Base-by-base conservation (phyloP, 2,329 filamentous ascomycete genomes). In the Talaromyces sp. region DNA sequence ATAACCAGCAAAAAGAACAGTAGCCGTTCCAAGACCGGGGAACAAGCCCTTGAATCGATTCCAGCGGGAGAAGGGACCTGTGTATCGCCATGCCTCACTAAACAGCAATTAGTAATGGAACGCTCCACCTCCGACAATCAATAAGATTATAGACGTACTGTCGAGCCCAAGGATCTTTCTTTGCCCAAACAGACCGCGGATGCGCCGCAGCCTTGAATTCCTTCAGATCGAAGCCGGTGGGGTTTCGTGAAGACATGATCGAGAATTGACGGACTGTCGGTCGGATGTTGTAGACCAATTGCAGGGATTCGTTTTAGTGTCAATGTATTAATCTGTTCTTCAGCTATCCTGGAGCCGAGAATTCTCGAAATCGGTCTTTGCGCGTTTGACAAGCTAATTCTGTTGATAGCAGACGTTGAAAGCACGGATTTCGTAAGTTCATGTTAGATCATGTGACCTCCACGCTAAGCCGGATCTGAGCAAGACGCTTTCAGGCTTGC, bases 71-170 rank as follows among this genome's bases (percentile, higher is more conserved):
- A 97, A 97, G 56, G 84, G 87, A 63, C 93, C 94, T 36, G 83
- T 86, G 81, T 96, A 97, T 76, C 94, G 84, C 94, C 94, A 99
- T 71, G 89, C 84, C 80, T 99, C 94, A 71, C 94, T 99, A 73
- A 63, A 37, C 15, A 25, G 6, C 40, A 51, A 66, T 69, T 59
- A 70, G 61, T 15, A 15, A 21, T n/a, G 5, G 21, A 25, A n/a
- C 21, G 22, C 36, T 17, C 36, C 7, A 19, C n/a, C 19, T 10
- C 3, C 15, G 2, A 21, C 43, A 13, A 13, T 35, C 5, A 15
- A n/a, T 11, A 4, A n/a, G 21, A n/a, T 17, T 43, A 10, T 8
- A 48, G 31, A 67, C 81, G 66, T 79, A 87, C 84, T 80, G 73
- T 79, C 83, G 75, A 68, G 76, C 78, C 84, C 84, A 87, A 61